These are phyloP conservation scores for Saccharum spontaneum DNA, from an alignment of 176 grass and related monocot genomes.

Conservation along the genomic window DNA sequence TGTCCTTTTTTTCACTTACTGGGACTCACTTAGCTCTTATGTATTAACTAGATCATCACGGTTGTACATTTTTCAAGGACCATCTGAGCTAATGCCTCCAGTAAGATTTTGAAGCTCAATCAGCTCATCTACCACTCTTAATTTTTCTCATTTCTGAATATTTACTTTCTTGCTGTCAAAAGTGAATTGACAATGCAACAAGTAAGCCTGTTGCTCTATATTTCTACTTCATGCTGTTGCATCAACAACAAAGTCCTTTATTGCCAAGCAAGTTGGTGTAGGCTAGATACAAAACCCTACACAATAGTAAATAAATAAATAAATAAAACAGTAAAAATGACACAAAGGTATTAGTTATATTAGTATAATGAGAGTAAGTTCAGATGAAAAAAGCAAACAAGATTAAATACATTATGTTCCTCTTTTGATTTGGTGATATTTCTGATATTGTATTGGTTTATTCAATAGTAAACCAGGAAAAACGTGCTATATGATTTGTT, in stretches of 20 bases:
- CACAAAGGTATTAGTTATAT: background rate
- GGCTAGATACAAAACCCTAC: background rate
- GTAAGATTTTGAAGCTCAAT: slow-evolving; percentile 58
- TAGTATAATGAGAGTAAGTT: background rate
- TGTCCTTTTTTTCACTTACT: background rate
- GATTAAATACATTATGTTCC: background rate
- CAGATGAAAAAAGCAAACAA: slow-evolving; percentile 7
- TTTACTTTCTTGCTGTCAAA: background rate
- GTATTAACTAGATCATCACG: slow-evolving; percentile 65
- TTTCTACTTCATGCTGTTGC: background rate
- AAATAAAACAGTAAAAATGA: background rate
- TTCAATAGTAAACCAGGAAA: background rate
- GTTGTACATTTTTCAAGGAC: slow-evolving; percentile 93
- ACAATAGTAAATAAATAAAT: background rate
- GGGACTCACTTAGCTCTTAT: slow-evolving; percentile 17
- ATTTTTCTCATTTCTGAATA: slow-evolving; percentile 27
- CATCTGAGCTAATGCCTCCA: slow-evolving; percentile 88
- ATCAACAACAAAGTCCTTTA: background rate
- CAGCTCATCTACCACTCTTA: background rate
- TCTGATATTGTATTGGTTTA: background rate
- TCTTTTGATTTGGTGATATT: background rate
- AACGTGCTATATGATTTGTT: background rate
- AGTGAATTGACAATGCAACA: background rate
- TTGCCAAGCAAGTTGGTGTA: background rate
- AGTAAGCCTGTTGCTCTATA: slow-evolving; percentile 5